Evolutionary conservation across 257 asterid genomes (phyloP), one percentile per base, ranked within the genome.

Genomic region (Solanum corneliomulleri): DNA sequence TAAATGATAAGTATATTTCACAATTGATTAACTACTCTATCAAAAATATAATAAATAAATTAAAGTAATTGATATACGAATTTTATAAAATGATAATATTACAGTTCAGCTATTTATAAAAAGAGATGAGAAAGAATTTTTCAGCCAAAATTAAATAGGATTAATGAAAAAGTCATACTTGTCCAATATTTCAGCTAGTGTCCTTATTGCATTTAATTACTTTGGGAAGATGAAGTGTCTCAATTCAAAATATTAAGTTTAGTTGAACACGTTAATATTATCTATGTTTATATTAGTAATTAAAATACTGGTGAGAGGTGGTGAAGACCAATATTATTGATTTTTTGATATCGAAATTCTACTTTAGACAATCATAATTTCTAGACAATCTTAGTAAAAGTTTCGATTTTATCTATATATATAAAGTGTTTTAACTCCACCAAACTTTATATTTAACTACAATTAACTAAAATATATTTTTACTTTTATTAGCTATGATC

Each of bases 351-450:
- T 37, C 7, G 39, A 5, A 1, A 37, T 5, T 37, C 7, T 37
- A 37, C 7, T 37, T 37, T 37, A 37, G 39, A 37, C 7, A 5
- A 0, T 1, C 39, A 37, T 37, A 1, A 0, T 37, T 6, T 37
- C 7, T 37, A 37, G 1, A 37, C 1, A 33, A 0, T 1, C 1
- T 0, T 33, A 33, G 6, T 4, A 33, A 0, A 33, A 33, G 5
- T 33, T 33, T 33, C 5, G 5, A 33, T 33, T 33, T 69, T 69
- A 69, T 15, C 1, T 31, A 11, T 4, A 14, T 4, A 29, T 49
- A 15, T 49, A 8, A 69, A 0, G 7, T 69, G n/a, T 69, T 15
- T 69, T 56, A 29, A 27, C 10, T 27, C 10, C 16, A 66, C 4
- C 20, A 27, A 66, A 66, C 16, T 66, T 66, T 66, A 66, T 25